phyloP scores from a whole-genome alignment of 106 monocot species.

The Phalaenopsis equestris region DNA sequence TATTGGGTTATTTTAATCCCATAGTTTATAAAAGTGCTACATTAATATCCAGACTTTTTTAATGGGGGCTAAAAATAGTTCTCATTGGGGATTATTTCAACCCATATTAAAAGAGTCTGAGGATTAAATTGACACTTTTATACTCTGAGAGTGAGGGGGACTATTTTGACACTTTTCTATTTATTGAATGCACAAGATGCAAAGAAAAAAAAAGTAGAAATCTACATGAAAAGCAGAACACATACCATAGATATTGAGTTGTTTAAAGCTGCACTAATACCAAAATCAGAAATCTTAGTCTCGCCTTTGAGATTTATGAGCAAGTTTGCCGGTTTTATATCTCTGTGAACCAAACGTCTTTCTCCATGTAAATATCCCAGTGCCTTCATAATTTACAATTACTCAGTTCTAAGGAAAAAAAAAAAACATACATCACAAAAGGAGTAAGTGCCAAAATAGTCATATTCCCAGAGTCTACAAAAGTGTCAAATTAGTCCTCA shows the following conservation, averaged over 20 bases:
- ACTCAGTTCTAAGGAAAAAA: constrained; percentile 6
- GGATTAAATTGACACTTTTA: no score
- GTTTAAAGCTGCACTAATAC: constrained; percentile 93
- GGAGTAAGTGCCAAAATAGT: no score
- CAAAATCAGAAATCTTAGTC: constrained; percentile 94
- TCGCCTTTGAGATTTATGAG: constrained; percentile 97
- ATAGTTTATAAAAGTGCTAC: no score
- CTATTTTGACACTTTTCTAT: no score
- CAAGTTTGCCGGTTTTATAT: constrained; percentile 97
- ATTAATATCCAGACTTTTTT: no score
- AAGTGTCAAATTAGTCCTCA: no score
- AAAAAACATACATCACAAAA: background rate
- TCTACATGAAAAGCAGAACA: background rate
- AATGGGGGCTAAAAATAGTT: no score
- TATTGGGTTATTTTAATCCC: no score
- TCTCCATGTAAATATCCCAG: constrained; percentile 78
- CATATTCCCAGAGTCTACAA: no score
- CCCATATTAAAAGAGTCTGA: no score
- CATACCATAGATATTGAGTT: constrained; percentile 88
- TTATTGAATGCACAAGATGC: background rate
- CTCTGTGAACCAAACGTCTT: constrained; percentile 91
- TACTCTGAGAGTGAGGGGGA: no score
- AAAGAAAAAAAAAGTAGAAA: background rate
- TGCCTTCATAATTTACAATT: constrained; percentile 39
- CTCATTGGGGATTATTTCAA: no score